A percentile compares a stretch with the other conserved stretches of the same genome.
Evolutionary conservation across 2,329 filamentous ascomycete species (phyloP).

Genomic region (Colletotrichum siamense): DNA sequence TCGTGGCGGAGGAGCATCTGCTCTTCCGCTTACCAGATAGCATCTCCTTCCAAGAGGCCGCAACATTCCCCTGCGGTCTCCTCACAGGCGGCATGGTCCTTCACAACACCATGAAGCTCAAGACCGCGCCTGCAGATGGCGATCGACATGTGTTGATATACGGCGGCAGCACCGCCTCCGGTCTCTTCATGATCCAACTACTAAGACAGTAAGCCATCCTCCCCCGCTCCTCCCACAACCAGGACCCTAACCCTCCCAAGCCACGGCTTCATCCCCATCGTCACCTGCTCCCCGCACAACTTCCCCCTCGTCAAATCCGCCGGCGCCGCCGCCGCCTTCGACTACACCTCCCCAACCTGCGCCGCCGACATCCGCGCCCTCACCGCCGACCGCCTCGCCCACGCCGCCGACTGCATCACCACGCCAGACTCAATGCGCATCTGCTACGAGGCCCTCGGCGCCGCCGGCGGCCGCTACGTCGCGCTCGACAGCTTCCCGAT

Average conservation of each 20-base stretch:
- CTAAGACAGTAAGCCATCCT: slow-evolving; percentile 19
- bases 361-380: slow-evolving; percentile 38
- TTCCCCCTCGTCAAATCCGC: slow-evolving; percentile 42
- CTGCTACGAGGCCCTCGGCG: slow-evolving; percentile 43
- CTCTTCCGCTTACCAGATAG: slow-evolving; percentile 28
- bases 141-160: slow-evolving; percentile 43
- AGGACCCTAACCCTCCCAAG: background rate
- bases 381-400: slow-evolving; percentile 41
- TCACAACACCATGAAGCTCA: slow-evolving; percentile 31
- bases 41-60: slow-evolving; percentile 29
- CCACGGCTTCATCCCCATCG: slow-evolving; percentile 43
- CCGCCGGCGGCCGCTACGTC: slow-evolving; percentile 42
- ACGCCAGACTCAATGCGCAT: slow-evolving; percentile 34
- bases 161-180: slow-evolving; percentile 48
- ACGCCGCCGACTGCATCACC: slow-evolving; percentile 49
- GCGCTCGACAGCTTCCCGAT: slow-evolving; percentile 32
- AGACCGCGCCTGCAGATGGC: slow-evolving; percentile 15
- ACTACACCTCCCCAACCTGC: slow-evolving; percentile 44
- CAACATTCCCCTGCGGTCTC: slow-evolving; percentile 21
- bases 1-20: slow-evolving; percentile 24
- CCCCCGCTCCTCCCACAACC: background rate
- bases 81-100: background rate
- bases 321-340: slow-evolving; percentile 50
- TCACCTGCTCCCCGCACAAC: slow-evolving; percentile 49
- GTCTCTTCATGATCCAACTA: slow-evolving; percentile 46